Base-by-base conservation (phyloP, 2,329 filamentous ascomycete genomes). In the Penicillium sp. region DNA sequence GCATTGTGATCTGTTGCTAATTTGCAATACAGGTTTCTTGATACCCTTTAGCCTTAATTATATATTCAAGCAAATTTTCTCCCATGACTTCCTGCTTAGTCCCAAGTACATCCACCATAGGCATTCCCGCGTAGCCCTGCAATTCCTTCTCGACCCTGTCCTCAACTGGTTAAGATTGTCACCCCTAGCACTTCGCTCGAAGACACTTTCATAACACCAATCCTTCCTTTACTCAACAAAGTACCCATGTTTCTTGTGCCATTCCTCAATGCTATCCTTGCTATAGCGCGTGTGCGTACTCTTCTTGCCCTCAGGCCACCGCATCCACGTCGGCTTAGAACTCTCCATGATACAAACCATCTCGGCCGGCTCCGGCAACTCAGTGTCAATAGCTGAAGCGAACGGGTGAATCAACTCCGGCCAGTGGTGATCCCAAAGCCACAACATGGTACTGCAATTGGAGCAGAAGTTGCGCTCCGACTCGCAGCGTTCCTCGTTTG, bases 321-420 rank as follows among this genome's bases (percentile, higher is more conserved):
- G 72, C 50, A 77, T 78, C 77, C 78, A 82, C 6, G 67, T 66
- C 13, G 79, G 78, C 67, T 81, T 82, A 24, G 77, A 81, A 43
- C 70, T 66, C 13, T 61, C 73, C 71, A 76, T 74, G 31, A 81
- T 70, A 63, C 79, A 82, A 35, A 80, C 75, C 79, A 81, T 81
- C 65, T 80, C 77, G 24, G 78, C 75, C 1, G 78, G 77, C 36
- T 69, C 70, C 0, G 78, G 77, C 56, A 82, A 57, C 33, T 79
- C 75, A 4, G 77, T 79, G 67, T 82, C 80, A 61, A 82, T 81
- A 19, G 79, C 80, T 9, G 78, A 78, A 4, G 79, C 78, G 69
- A 82, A 82, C 1, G 79, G 80, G 66, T 82, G 80, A 52, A 81
- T 79, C 54, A 82, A 55, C 60, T 82, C 78, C 0, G 79, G 79